Evolutionary conservation across 1,284 basidiomycete genomes (phyloP).

Genomic region (Sporisorium reilianum): DNA sequence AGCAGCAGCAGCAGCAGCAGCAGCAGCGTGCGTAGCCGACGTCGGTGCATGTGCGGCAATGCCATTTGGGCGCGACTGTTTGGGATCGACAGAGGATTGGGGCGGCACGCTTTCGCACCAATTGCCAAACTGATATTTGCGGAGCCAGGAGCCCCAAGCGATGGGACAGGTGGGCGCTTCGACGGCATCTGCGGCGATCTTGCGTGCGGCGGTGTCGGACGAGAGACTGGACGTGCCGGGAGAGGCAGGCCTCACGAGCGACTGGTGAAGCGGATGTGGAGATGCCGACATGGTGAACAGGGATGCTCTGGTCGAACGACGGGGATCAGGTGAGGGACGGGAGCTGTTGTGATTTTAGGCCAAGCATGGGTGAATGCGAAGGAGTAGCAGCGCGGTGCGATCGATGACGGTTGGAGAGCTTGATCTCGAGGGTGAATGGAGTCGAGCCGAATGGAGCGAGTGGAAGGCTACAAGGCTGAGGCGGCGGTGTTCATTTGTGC

Average conservation of each 20-base stretch:
- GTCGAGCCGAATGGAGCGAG: not conserved
- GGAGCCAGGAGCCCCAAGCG: conserved; percentile 42
- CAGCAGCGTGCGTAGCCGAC: not conserved
- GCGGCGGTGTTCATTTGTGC: not conserved
- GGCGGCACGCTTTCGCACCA: conserved; percentile 26
- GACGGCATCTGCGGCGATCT: conserved; percentile 32
- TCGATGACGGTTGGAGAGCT: not conserved
- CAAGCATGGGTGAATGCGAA: not conserved
- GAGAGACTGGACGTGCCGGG: conserved; percentile 28
- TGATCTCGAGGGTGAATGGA: not conserved
- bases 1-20: not conserved
- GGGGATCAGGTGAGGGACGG: not conserved
- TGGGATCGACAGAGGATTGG: not conserved
- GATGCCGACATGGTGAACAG: conserved; percentile 20
- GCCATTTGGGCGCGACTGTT: not conserved
- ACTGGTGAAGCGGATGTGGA: conserved; percentile 25
- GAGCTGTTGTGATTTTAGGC: not conserved
- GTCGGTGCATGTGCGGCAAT: not conserved
- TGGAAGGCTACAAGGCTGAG: not conserved
- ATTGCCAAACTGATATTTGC: conserved; percentile 35
- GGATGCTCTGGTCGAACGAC: not conserved
- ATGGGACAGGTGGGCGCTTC: conserved; percentile 32
- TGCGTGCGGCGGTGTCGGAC: conserved; percentile 26
- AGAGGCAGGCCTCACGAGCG: conserved; percentile 22
- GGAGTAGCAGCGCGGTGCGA: not conserved